phyloP scores from a whole-genome alignment of 495 filamentous ascomycete genomes.

The Aspergillus homomorphus region DNA sequence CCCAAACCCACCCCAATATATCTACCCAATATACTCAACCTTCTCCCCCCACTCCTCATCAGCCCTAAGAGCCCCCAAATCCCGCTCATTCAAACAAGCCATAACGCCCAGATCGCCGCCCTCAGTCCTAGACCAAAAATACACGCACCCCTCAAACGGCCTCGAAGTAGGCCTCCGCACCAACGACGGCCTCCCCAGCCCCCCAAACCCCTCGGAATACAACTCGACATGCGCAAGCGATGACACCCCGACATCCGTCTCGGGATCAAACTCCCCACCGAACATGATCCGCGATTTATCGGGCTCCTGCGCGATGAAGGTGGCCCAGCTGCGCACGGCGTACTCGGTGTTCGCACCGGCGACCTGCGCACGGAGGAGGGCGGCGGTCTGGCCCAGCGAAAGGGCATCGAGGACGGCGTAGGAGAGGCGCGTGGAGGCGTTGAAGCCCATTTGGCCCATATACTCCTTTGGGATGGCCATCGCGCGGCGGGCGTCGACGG shows the following conservation, averaged over 20 bases:
- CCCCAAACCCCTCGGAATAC: slow-evolving; percentile 22
- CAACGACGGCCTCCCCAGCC: slow-evolving; percentile 38
- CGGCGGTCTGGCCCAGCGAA: slow-evolving; percentile 25
- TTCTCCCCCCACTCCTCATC: slow-evolving; percentile 35
- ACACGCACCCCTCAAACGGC: slow-evolving; percentile 40
- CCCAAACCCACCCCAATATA: too few species aligned
- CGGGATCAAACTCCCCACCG: slow-evolving; percentile 20
- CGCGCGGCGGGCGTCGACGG: slow-evolving; percentile 26
- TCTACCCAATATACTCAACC: slow-evolving; percentile 25
- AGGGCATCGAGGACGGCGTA: slow-evolving; percentile 20
- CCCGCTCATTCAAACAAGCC: slow-evolving; percentile 43
- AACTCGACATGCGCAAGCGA: slow-evolving; percentile 20
- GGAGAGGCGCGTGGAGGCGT: slow-evolving; percentile 16
- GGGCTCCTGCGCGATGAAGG: slow-evolving; percentile 25
- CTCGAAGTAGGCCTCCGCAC: slow-evolving; percentile 42
- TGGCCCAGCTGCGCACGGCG: slow-evolving; percentile 33
- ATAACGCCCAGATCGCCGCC: slow-evolving; percentile 38
- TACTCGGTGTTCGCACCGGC: slow-evolving; percentile 26
- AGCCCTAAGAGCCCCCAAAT: slow-evolving; percentile 33
- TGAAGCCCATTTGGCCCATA: slow-evolving; percentile 33
- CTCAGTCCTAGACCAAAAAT: slow-evolving; percentile 37
- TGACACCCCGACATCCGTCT: slow-evolving; percentile 28
- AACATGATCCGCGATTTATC: slow-evolving; percentile 34
- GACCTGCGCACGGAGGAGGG: slow-evolving; percentile 26
- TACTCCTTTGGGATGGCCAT: slow-evolving; percentile 28